Conservation (phyloP, 1,284 basidiomycete species). For the Cryptococcus sp. region DNA sequence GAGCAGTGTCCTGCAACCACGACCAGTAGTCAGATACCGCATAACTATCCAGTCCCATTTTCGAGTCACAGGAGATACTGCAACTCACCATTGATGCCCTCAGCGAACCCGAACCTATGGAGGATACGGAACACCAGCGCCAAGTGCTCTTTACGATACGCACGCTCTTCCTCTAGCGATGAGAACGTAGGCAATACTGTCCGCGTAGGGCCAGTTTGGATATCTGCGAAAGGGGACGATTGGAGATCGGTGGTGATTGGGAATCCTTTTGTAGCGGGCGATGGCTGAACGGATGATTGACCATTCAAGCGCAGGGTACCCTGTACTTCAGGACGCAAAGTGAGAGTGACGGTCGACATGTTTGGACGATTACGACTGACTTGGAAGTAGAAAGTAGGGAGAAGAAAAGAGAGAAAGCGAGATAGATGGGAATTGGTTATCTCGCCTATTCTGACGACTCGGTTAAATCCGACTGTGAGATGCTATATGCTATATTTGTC, state of each 20-base stretch:
- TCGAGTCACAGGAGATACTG: background rate
- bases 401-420: too few relatives aligned
- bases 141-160: constrained; percentile 46
- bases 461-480: too few relatives aligned
- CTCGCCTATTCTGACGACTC: too few relatives aligned
- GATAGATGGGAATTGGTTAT: too few relatives aligned
- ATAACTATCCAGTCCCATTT: background rate
- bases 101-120: constrained; percentile 36
- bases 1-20: constrained; percentile 38
- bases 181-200: constrained; percentile 38
- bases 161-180: constrained; percentile 34
- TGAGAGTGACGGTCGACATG: too few relatives aligned
- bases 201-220: constrained; percentile 36
- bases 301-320: too few relatives aligned
- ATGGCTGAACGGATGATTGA: constrained; percentile 7
- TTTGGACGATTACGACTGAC: too few relatives aligned
- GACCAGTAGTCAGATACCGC: background rate
- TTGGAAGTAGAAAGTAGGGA: too few relatives aligned
- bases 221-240: constrained; percentile 36
- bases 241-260: constrained; percentile 32
- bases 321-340: too few relatives aligned
- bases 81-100: constrained; percentile 42
- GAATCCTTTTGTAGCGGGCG: constrained; percentile 25
- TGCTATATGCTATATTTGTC: too few relatives aligned
- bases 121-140: constrained; percentile 43